Conservation (phyloP, 768 basidiomycete genomes). For the Suillus paluster region DNA sequence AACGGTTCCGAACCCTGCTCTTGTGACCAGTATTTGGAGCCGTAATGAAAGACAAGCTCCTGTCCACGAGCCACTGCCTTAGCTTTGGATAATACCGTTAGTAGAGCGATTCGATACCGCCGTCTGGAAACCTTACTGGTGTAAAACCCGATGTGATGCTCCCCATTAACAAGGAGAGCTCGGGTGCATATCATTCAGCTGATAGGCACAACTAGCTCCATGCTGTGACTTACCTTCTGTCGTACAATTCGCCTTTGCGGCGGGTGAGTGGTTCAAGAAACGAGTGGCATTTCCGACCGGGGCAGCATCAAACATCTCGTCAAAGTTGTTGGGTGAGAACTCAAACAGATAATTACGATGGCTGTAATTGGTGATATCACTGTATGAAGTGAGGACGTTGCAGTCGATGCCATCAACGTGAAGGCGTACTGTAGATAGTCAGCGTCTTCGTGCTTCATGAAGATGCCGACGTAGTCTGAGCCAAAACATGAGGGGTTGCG, state of each 20-base stretch:
- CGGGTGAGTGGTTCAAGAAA: slow-evolving; percentile 44
- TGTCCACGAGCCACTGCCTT: slow-evolving; percentile 32
- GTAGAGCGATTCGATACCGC: not conserved
- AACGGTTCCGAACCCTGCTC: not conserved
- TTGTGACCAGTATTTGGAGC: slow-evolving; percentile 29
- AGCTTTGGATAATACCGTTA: slow-evolving; percentile 6
- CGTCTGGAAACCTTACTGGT: slow-evolving; percentile 32
- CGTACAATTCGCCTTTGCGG: slow-evolving; percentile 18
- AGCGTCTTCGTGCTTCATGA: slow-evolving; percentile 21
- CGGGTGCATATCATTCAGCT: not conserved
- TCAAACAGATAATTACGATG: slow-evolving; percentile 43
- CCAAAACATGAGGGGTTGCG: not conserved
- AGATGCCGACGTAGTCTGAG: slow-evolving; percentile 48
- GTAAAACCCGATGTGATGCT: slow-evolving; percentile 41
- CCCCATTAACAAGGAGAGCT: slow-evolving; percentile 38
- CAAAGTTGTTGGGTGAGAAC: not conserved
- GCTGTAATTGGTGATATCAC: slow-evolving; percentile 17
- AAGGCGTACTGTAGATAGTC: slow-evolving; percentile 9
- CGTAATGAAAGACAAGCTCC: slow-evolving; percentile 44
- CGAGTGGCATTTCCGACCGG: slow-evolving; percentile 47
- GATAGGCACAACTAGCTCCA: not conserved
- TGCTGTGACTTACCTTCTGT: slow-evolving; percentile 29
- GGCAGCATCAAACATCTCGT: slow-evolving; percentile 41
- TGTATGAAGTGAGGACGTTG: slow-evolving; percentile 6
- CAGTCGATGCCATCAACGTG: no score